Percentiles rank a stretch among this genome's conserved stretches.
Conservation (phyloP, 192 early-diverging fungal species). For the Coemansia sp. region DNA sequence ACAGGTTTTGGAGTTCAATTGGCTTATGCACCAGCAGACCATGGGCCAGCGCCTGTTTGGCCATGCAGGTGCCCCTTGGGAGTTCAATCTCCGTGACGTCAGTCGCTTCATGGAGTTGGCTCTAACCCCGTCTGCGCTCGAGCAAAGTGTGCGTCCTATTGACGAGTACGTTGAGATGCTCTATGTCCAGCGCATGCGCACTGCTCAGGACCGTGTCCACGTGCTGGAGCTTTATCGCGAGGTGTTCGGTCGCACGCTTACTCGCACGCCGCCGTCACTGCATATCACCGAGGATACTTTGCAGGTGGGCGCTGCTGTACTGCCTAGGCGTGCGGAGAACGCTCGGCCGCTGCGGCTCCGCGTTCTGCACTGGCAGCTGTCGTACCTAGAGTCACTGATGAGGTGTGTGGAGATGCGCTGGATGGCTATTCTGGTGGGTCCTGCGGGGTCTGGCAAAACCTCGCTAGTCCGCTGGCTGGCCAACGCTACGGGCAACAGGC, state of each 20-base stretch:
- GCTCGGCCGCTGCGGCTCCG: constrained; percentile 53
- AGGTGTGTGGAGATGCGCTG: constrained; percentile 86
- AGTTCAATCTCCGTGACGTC: constrained; percentile 98
- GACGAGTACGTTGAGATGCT: constrained; percentile 76
- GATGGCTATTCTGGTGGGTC: constrained; percentile 90
- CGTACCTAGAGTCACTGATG: constrained; percentile 74
- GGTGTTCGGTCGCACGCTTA: constrained; percentile 52
- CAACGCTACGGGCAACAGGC: constrained; percentile 71
- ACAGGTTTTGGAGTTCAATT: constrained; percentile 69
- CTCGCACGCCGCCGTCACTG: constrained; percentile 31
- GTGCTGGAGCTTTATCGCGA: constrained; percentile 58
- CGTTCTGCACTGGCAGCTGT: constrained; percentile 64
- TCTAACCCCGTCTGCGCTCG: constrained; percentile 18
- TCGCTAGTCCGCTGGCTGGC: constrained; percentile 82
- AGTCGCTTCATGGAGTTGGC: constrained; percentile 90
- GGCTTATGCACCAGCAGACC: constrained; percentile 79
- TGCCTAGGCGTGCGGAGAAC: constrained; percentile 50
- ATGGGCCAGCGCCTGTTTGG: constrained; percentile 78
- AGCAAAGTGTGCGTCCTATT: constrained; percentile 14
- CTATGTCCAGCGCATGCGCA: constrained; percentile 90
- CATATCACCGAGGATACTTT: constrained; percentile 54
- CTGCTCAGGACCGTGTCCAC: constrained; percentile 65
- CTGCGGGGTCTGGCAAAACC: constrained; percentile 85
- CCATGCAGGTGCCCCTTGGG: constrained; percentile 86
- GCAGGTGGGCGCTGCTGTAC: constrained; percentile 63